Evolutionary conservation across 2,329 filamentous ascomycete genomes (phyloP).

Genomic region (Aspergillus pseudonomiae): DNA sequence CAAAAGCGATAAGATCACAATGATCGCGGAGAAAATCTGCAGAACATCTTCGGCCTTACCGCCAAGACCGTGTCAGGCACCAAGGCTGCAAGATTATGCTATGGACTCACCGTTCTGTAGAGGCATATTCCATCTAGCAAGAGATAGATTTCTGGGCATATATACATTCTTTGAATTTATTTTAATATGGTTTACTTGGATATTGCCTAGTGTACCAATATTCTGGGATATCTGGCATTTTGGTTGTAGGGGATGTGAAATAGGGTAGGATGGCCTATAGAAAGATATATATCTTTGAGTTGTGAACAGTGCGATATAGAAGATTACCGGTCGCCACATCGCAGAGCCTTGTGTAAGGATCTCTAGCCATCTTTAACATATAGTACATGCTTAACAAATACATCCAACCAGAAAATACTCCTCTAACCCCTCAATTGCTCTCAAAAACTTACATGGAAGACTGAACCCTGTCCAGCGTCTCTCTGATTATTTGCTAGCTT

Average conservation of each 20-base stretch:
- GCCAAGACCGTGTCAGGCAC: background rate
- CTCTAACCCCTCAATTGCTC: background rate
- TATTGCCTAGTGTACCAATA: fast-evolving
- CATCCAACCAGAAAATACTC: background rate
- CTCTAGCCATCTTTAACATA: background rate
- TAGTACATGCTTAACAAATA: background rate
- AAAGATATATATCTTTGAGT: background rate
- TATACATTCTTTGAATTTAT: background rate
- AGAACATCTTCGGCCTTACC: background rate
- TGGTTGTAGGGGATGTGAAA: too few relatives aligned
- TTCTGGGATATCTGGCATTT: too few relatives aligned
- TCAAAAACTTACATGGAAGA: background rate
- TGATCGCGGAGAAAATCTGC: background rate
- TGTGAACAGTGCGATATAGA: background rate
- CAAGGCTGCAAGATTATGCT: background rate
- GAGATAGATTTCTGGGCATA: background rate
- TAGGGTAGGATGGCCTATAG: too few relatives aligned
- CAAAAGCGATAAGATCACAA: background rate
- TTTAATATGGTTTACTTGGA: too few relatives aligned
- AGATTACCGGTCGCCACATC: background rate
- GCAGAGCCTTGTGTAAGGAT: background rate
- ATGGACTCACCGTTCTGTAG: too few relatives aligned
- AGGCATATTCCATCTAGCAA: background rate
- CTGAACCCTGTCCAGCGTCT: fast-evolving
- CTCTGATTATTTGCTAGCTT: background rate